Conservation (phyloP, 306 rosid genomes). For the Lathyrus tuberosus region DNA sequence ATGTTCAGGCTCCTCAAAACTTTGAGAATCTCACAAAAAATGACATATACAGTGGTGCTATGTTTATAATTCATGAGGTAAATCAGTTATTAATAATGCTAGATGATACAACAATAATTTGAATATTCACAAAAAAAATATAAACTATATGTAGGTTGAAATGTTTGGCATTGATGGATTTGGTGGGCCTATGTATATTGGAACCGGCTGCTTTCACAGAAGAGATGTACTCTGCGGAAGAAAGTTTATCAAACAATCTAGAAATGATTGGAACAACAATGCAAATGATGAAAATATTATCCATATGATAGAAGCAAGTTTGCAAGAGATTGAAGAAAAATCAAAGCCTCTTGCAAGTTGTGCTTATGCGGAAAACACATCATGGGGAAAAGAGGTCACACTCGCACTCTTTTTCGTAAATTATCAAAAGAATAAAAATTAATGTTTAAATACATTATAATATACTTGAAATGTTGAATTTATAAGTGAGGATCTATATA, state of each 20-base stretch:
- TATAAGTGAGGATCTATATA: too few species aligned
- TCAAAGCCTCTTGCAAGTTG: constrained; percentile 62
- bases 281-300: constrained; percentile 14
- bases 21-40: constrained; percentile 54
- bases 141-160: constrained; percentile 37
- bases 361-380: constrained; percentile 59
- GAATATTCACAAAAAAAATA: too few species aligned
- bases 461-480: too few species aligned
- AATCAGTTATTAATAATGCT: constrained; percentile 26
- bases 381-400: constrained; percentile 70
- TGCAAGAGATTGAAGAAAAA: constrained; percentile 45
- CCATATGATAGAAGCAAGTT: constrained; percentile 17
- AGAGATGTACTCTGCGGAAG: constrained; percentile 64
- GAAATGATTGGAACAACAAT: constrained; percentile 38
- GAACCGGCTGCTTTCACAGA: constrained; percentile 71
- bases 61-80: constrained; percentile 39
- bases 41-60: constrained; percentile 46
- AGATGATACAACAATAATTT: too few species aligned
- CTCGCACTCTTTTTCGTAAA: neutral
- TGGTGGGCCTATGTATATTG: constrained; percentile 66
- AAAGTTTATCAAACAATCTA: constrained; percentile 40
- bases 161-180: constrained; percentile 57
- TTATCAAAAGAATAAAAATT: neutral
- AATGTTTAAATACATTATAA: too few species aligned
- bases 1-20: constrained; percentile 64